These are phyloP conservation scores for Naganishia kalamii DNA, from an alignment of 768 basidiomycete genomes.

Conservation along the genomic window DNA sequence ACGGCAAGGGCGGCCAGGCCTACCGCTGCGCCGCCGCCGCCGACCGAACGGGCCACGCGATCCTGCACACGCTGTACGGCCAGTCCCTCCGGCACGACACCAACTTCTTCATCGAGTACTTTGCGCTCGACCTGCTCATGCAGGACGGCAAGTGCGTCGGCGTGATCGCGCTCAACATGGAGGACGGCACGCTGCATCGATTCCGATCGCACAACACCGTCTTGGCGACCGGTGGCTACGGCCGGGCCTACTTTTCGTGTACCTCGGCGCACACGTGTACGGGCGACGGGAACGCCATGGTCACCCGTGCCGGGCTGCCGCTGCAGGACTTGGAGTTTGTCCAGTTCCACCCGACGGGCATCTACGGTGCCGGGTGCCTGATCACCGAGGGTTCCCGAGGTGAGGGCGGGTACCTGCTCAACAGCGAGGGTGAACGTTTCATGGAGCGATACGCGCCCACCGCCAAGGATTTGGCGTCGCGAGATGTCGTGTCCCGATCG, in stretches of 20 bases:
- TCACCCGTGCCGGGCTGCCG: conserved; percentile 88
- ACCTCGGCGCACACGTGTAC: conserved; percentile 98
- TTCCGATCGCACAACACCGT: conserved; percentile 99
- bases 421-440: conserved; percentile 98
- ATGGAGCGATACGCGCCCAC: conserved; percentile 99
- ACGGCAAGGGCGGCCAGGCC: conserved; percentile 96
- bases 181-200: conserved; percentile 96
- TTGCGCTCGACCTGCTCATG: conserved; percentile 99
- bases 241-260: conserved; percentile 92
- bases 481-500: conserved; percentile 96
- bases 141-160: conserved; percentile 97
- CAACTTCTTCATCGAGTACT: conserved; percentile 99
- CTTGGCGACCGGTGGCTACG: conserved; percentile 95
- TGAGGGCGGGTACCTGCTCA: conserved; percentile 96
- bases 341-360: conserved; percentile 99
- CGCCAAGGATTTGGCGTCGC: conserved; percentile 97
- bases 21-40: conserved; percentile 98
- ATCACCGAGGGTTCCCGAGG: conserved; percentile 99
- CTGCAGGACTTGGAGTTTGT: conserved; percentile 97
- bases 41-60: conserved; percentile 95
- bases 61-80: conserved; percentile 97
- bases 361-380: conserved; percentile 97
- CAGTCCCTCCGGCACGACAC: conserved; percentile 98
- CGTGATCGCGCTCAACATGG: conserved; percentile 98
- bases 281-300: conserved; percentile 98